Evolutionary conservation across 208 protist species (phyloP).

Genomic region (Leishmania turanica): DNA sequence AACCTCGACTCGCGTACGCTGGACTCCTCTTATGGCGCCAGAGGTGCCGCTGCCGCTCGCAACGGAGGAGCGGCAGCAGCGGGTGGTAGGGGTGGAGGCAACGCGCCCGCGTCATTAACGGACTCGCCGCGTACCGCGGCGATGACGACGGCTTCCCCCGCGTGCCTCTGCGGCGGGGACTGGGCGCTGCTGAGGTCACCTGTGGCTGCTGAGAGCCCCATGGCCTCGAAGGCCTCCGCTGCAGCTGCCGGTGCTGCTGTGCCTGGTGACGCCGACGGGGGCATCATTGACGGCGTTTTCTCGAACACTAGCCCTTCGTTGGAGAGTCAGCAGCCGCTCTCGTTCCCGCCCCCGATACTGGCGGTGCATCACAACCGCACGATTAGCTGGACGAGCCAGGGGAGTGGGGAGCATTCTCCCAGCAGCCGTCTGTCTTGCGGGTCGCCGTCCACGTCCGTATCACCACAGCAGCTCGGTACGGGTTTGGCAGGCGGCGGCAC

Average conservation of each 20-base stretch:
- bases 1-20: neutral
- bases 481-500: neutral
- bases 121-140: neutral
- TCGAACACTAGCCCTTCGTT: constrained; percentile 8
- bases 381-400: constrained; percentile 18
- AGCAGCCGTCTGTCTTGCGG: constrained; percentile 27
- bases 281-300: neutral
- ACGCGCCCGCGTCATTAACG: neutral
- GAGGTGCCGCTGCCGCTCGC: neutral
- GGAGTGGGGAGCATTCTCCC: constrained; percentile 17
- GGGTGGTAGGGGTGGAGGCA: neutral
- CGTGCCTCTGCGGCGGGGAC: constrained; percentile 11
- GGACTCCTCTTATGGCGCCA: neutral
- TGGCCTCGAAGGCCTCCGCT: neutral
- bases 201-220: constrained; percentile 5
- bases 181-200: neutral
- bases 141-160: neutral
- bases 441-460: constrained; percentile 19
- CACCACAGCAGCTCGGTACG: constrained; percentile 18
- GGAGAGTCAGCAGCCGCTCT: constrained; percentile 22
- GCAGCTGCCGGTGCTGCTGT: neutral
- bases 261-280: neutral
- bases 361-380: constrained; percentile 12
- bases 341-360: neutral
- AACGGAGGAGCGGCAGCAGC: neutral